phyloP scores from a whole-genome alignment of 2,329 filamentous ascomycete species.

The Epichloe scottii region DNA sequence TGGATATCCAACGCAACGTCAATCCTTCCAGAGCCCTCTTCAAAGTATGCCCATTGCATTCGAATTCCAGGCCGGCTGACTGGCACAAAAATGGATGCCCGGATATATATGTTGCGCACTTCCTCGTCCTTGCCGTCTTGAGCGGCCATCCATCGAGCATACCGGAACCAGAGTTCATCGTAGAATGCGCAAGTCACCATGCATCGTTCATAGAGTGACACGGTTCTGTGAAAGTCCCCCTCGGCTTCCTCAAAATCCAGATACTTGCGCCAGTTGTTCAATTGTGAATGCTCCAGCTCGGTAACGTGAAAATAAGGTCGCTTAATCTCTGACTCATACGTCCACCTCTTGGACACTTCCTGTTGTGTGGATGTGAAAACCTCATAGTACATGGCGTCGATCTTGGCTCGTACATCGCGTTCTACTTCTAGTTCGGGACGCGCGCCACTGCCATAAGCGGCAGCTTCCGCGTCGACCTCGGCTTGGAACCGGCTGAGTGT shows the following conservation, averaged over 20 bases:
- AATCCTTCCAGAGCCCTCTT: conserved; percentile 68
- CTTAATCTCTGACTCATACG: conserved; percentile 88
- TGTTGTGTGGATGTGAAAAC: conserved; percentile 69
- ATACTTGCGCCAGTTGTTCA: conserved; percentile 90
- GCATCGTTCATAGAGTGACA: conserved; percentile 87
- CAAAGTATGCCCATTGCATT: conserved; percentile 87
- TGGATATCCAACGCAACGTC: conserved; percentile 79
- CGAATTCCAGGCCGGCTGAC: conserved; percentile 74
- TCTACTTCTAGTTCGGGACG: conserved; percentile 71
- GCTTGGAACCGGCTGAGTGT: conserved; percentile 54
- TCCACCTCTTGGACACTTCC: conserved; percentile 88
- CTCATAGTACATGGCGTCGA: conserved; percentile 71
- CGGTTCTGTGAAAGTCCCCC: conserved; percentile 59
- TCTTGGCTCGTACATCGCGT: conserved; percentile 64
- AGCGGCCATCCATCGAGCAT: conserved; percentile 82
- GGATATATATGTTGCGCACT: conserved; percentile 80
- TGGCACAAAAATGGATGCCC: conserved; percentile 80
- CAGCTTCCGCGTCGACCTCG: conserved; percentile 57
- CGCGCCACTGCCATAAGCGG: conserved; percentile 35
- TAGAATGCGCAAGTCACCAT: conserved; percentile 88
- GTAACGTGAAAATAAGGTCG: conserved; percentile 95
- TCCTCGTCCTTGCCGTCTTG: conserved; percentile 77
- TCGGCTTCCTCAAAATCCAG: conserved; percentile 89
- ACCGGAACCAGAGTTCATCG: conserved; percentile 97
- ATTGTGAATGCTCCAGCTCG: conserved; percentile 72